These are phyloP conservation scores for Pontederia crassipes DNA, from an alignment of 176 grass and related monocot genomes.

Conservation along the genomic window DNA sequence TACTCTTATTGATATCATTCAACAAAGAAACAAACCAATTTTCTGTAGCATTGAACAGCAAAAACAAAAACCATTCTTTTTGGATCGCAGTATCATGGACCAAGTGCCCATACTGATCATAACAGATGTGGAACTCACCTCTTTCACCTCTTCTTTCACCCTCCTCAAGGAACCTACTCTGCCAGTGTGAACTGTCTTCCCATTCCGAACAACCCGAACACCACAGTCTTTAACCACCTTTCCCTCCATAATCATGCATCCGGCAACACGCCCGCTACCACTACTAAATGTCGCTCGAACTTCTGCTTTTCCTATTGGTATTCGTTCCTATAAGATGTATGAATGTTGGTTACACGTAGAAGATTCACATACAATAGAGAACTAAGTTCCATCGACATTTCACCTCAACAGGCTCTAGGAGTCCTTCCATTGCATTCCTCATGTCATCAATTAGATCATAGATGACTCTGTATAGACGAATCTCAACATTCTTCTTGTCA, in stretches of 20 bases:
- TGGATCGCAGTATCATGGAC: not conserved
- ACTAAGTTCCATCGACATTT: constrained; percentile 1
- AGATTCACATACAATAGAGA: not conserved
- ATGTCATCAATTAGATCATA: constrained; percentile 92
- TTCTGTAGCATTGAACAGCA: no score
- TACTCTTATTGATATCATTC: not conserved
- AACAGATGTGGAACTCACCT: constrained; percentile 41
- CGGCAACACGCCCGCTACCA: constrained; percentile 82
- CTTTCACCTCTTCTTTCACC: constrained; percentile 96
- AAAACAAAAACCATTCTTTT: not conserved
- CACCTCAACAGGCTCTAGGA: constrained; percentile 91
- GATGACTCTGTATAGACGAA: constrained; percentile 79
- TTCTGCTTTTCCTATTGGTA: constrained; percentile 65
- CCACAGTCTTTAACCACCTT: constrained; percentile 70
- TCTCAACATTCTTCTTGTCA: constrained; percentile 89
- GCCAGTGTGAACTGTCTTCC: constrained; percentile 54
- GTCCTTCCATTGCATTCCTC: constrained; percentile 96
- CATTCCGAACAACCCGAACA: constrained; percentile 65
- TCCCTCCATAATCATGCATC: constrained; percentile 83
- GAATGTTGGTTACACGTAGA: not conserved
- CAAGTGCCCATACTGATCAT: not conserved
- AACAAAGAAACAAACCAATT: not conserved
- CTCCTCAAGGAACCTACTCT: constrained; percentile 70
- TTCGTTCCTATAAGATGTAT: constrained; percentile 52
- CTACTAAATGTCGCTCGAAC: constrained; percentile 93